Evolutionary conservation across 768 basidiomycete species (phyloP).

Genomic region (Grammothele lineata): DNA sequence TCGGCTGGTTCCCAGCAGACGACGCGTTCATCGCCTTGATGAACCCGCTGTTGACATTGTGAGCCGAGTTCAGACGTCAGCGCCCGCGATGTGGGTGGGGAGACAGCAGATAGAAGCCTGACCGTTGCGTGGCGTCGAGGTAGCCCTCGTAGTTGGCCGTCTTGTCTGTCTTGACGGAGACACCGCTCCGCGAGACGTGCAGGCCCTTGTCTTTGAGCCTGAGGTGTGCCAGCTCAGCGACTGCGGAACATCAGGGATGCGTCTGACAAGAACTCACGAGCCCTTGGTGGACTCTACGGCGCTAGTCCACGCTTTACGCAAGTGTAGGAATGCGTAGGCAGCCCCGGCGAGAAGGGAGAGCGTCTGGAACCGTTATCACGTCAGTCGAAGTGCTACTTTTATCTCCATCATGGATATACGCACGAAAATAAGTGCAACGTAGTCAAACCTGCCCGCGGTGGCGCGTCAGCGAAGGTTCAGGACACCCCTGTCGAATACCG

Average conservation of each 20-base stretch:
- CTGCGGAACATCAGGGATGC: background rate
- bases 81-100: background rate
- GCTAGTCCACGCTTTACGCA: slow-evolving; percentile 33
- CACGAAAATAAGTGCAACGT: slow-evolving; percentile 39
- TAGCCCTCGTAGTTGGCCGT: slow-evolving; percentile 61
- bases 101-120: too few species aligned
- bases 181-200: slow-evolving; percentile 52
- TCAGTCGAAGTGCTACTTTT: background rate
- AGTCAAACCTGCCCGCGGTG: slow-evolving; percentile 34
- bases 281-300: slow-evolving; percentile 48
- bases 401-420: slow-evolving; percentile 10
- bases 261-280: slow-evolving; percentile 37
- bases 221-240: background rate
- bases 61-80: background rate
- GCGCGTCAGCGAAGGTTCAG: too few species aligned
- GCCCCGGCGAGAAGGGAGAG: background rate
- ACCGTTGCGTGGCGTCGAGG: slow-evolving; percentile 74
- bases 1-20: slow-evolving; percentile 7
- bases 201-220: slow-evolving; percentile 58
- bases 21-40: slow-evolving; percentile 42
- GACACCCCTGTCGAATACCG: too few species aligned
- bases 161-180: slow-evolving; percentile 61
- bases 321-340: slow-evolving; percentile 1
- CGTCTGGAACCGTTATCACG: background rate
- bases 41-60: slow-evolving; percentile 37